Evolutionary conservation across 1,284 basidiomycete species (phyloP), one percentile per base, ranked within the genome.

Genomic region (Hymenochaete sp.): DNA sequence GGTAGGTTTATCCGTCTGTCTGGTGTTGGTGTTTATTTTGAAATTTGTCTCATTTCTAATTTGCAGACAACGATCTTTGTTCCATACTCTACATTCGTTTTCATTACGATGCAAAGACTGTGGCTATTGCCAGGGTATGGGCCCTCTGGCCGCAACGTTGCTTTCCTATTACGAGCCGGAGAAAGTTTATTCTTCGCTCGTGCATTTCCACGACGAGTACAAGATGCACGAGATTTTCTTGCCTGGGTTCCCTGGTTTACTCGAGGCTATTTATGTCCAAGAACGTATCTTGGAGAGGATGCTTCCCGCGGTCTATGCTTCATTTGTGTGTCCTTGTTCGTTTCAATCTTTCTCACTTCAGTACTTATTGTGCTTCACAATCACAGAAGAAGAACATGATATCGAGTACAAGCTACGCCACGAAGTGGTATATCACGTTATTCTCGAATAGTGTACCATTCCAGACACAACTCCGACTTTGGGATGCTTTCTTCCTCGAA

Each of bases 121-220:
- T 55, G 96, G 93, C 2, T 99, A 99, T 62, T 95, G 95, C 47
- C 96, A 99, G 67, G 95, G 96, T 42, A 99, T 99, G 95, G 95
- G 96, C 0, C 90, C 93, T 4, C 89, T 98, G 44, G 93, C 93
- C 0, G 91, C 93, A 0, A 96, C 93, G 1, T 72, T 99, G 24
- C 73, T 98, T 11, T 93, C 88, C 64, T 98, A 98, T 63, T 87
- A 92, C 60, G 82, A 84, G 50, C 88, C 92, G 3, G 87, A 91
- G 66, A 80, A 80, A 50, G 87, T 84, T 2, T 98, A 95, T 59
- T 77, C 85, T 2, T 73, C 81, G 16, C 74, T 98, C 48, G 81
- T 90, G 25, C 79, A 82, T 27, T 66, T 98, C 26, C 93, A 96
- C 63, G 82, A 90, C 62, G 71, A 76, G n/a, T 97, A 96, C 64